Conservation (phyloP, 108 stramenopile genomes). For the Nitzschia putrida region DNA sequence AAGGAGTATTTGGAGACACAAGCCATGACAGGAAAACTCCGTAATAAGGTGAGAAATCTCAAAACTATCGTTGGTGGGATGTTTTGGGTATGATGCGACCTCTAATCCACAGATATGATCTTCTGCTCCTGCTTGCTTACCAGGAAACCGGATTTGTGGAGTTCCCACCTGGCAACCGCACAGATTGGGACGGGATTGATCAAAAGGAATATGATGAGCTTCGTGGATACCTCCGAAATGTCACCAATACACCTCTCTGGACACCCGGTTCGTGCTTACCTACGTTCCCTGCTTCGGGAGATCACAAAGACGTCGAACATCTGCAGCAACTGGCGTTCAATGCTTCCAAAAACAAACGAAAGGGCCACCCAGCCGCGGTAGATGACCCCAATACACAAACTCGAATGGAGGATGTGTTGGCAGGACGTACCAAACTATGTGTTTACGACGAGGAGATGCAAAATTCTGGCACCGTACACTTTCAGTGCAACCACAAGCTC, state of each 20-base stretch:
- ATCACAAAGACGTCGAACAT: conserved; percentile 55
- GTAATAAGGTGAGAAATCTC: neutral
- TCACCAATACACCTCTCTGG: conserved; percentile 51
- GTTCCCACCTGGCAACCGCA: conserved; percentile 76
- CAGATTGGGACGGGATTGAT: conserved; percentile 75
- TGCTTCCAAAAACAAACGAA: conserved; percentile 16
- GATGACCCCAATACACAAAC: conserved; percentile 72
- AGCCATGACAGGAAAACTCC: conserved; percentile 18
- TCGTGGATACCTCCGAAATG: conserved; percentile 28
- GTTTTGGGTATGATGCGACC: neutral
- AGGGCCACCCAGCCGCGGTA: conserved; percentile 1
- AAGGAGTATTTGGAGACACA: conserved; percentile 79
- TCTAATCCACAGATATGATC: neutral
- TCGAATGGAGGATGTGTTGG: conserved; percentile 73
- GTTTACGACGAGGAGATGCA: conserved; percentile 79
- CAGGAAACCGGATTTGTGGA: conserved; percentile 51
- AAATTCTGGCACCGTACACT: conserved; percentile 70
- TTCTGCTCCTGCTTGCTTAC: neutral
- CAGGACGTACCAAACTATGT: conserved; percentile 59
- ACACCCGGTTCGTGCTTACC: conserved; percentile 64
- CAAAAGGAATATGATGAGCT: conserved; percentile 27
- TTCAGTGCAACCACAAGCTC: conserved; percentile 51
- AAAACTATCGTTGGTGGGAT: neutral
- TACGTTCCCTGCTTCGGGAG: conserved; percentile 72
- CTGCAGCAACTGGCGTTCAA: conserved; percentile 41